Evolutionary conservation across 2,329 filamentous ascomycete genomes (phyloP).

Genomic region (Beauveria scarabaeidicola): DNA sequence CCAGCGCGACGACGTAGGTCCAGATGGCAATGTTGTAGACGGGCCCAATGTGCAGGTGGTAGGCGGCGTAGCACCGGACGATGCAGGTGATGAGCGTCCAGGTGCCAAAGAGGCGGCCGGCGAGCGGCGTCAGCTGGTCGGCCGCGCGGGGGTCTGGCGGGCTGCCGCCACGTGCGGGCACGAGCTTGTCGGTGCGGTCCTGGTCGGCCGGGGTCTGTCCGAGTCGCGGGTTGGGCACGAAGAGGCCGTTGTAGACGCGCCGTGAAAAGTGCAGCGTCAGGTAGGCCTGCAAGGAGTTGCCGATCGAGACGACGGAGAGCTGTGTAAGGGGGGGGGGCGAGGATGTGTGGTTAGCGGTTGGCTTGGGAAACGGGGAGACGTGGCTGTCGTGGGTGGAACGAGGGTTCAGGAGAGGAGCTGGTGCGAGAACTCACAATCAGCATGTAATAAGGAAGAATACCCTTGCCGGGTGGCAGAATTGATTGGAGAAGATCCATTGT

Average conservation of each 20-base stretch:
- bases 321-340: slow-evolving; percentile 27
- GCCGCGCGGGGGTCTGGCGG: slow-evolving; percentile 34
- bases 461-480: slow-evolving; percentile 41
- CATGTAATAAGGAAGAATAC: slow-evolving; percentile 52
- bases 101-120: slow-evolving; percentile 73
- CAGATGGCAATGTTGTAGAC: slow-evolving; percentile 75
- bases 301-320: slow-evolving; percentile 75
- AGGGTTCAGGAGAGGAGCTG: too few species aligned
- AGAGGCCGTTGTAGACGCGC: slow-evolving; percentile 72
- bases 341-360: neutral
- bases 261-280: slow-evolving; percentile 69
- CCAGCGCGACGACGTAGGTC: slow-evolving; percentile 71
- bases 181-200: slow-evolving; percentile 11
- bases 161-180: slow-evolving; percentile 2
- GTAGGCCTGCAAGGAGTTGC: slow-evolving; percentile 82
- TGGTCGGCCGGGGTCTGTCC: slow-evolving; percentile 26
- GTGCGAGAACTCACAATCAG: slow-evolving; percentile 36
- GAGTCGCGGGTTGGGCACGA: slow-evolving; percentile 42
- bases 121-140: slow-evolving; percentile 64
- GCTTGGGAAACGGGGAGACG: neutral
- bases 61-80: slow-evolving; percentile 74
- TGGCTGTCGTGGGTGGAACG: neutral
- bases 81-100: slow-evolving; percentile 77
- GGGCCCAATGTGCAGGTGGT: slow-evolving; percentile 62
- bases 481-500: slow-evolving; percentile 37